phyloP scores from a whole-genome alignment of 495 filamentous ascomycete species.

The Talaromyces stipitatus region DNA sequence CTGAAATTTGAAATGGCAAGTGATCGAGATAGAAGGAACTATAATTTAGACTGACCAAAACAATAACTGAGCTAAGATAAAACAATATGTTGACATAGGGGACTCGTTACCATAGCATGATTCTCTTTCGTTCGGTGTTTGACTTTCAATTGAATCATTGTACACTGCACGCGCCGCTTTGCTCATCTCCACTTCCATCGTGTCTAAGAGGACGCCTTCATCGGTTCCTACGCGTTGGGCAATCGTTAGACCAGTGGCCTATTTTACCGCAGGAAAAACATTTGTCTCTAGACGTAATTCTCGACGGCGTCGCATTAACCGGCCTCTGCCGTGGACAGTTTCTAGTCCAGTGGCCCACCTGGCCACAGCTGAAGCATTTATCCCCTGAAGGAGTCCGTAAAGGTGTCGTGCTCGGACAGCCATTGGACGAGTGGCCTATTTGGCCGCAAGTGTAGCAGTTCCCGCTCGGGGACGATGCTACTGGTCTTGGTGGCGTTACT shows the following conservation, averaged over 20 bases:
- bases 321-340: background rate
- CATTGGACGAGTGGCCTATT: background rate
- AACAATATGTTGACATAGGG: background rate
- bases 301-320: too few relatives aligned
- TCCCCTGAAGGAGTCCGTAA: background rate
- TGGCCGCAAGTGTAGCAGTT: background rate
- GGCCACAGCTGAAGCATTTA: background rate
- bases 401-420: background rate
- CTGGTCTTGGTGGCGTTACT: background rate
- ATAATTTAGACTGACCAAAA: background rate
- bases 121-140: background rate
- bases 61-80: background rate
- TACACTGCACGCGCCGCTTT: background rate
- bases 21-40: too few relatives aligned
- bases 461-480: background rate
- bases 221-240: background rate
- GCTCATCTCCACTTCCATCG: background rate
- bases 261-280: background rate
- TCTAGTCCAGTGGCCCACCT: background rate
- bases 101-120: background rate
- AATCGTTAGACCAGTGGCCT: background rate
- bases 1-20: too few relatives aligned
- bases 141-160: background rate
- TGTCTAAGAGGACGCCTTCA: background rate
- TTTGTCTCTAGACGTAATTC: background rate